A percentile compares a stretch with the other conserved stretches of the same genome.
Evolutionary conservation across 495 filamentous ascomycete species (phyloP).

Genomic region (Lasiosphaeria ovina): DNA sequence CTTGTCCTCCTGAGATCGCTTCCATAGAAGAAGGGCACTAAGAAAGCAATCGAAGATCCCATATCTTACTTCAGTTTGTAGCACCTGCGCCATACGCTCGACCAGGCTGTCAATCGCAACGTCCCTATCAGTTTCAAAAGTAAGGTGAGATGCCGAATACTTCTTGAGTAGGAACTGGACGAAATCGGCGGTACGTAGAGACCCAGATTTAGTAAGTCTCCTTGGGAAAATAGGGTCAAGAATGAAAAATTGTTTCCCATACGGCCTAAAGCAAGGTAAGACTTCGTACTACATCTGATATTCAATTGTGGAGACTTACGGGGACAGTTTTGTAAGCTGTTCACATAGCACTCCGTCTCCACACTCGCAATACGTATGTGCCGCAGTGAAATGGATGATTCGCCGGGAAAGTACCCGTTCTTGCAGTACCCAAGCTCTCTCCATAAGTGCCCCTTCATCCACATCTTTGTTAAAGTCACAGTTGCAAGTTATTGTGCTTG

Average conservation of each 20-base stretch:
- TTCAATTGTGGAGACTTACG: constrained; percentile 11
- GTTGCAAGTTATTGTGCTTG: constrained; percentile 4
- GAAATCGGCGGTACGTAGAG: constrained; percentile 7
- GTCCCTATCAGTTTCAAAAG: constrained; percentile 10
- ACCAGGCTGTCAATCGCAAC: constrained; percentile 14
- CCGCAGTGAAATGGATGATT: constrained; percentile 17
- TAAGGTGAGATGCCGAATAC: constrained; percentile 13
- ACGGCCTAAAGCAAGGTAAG: constrained; percentile 8
- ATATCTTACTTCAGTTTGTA: constrained; percentile 11
- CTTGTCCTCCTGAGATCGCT: constrained; percentile 7
- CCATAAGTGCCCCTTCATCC: constrained; percentile 6
- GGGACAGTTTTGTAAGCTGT: constrained; percentile 10
- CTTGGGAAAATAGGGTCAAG: constrained; percentile 13
- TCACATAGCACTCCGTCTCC: constrained; percentile 13
- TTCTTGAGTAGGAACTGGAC: constrained; percentile 11
- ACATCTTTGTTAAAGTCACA: constrained; percentile 17
- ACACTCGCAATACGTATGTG: constrained; percentile 17
- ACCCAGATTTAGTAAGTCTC: constrained; percentile 7
- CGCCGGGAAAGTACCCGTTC: constrained; percentile 17
- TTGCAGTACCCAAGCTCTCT: constrained; percentile 17
- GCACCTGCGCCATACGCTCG: constrained; percentile 10
- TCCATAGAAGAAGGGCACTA: constrained; percentile 13
- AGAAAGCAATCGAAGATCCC: constrained; percentile 12
- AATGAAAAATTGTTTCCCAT: constrained; percentile 13
- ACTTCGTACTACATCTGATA: constrained; percentile 7